Percentiles rank a stretch among this genome's conserved stretches.
Evolutionary conservation across 1,139 yeast genomes (phyloP).

Genomic region (Magnusiomyces sp.): DNA sequence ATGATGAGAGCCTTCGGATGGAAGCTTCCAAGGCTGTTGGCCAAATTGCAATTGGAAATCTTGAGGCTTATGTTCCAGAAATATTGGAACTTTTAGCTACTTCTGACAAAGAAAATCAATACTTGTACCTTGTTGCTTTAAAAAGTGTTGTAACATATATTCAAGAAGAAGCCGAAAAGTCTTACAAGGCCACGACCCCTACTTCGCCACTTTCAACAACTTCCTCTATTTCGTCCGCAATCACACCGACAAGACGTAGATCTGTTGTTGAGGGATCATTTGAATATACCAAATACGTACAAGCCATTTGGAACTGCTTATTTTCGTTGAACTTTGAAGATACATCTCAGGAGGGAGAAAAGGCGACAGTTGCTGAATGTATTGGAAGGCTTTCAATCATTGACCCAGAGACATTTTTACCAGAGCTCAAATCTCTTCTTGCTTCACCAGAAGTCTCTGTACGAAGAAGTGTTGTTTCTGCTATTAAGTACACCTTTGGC

Average conservation of each 20-base stretch:
- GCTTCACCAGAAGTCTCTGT: conserved; percentile 20
- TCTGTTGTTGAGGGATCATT: neutral
- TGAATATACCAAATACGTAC: conserved; percentile 11
- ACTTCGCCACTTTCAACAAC: neutral
- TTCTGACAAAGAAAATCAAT: conserved; percentile 21
- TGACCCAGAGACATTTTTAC: conserved; percentile 25
- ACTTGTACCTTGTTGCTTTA: conserved; percentile 34
- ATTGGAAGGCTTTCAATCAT: conserved; percentile 31
- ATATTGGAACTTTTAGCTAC: conserved; percentile 29
- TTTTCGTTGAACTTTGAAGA: conserved; percentile 19
- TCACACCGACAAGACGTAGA: neutral
- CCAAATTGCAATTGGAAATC: conserved; percentile 37
- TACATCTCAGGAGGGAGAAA: conserved; percentile 22
- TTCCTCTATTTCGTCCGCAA: neutral
- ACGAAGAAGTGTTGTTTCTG: conserved; percentile 30
- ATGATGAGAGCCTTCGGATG: conserved; percentile 36
- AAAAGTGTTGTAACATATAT: conserved; percentile 31
- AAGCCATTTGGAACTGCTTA: conserved; percentile 24
- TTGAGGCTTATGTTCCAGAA: conserved; percentile 31
- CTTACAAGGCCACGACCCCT: neutral
- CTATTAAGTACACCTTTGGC: conserved; percentile 32
- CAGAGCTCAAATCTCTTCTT: conserved; percentile 23
- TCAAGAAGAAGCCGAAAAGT: conserved; percentile 17
- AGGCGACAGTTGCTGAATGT: conserved; percentile 32
- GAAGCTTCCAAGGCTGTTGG: conserved; percentile 52